These are phyloP conservation scores for Alternaria viburni DNA, from an alignment of 2,329 filamentous ascomycete genomes.

Conservation along the genomic window DNA sequence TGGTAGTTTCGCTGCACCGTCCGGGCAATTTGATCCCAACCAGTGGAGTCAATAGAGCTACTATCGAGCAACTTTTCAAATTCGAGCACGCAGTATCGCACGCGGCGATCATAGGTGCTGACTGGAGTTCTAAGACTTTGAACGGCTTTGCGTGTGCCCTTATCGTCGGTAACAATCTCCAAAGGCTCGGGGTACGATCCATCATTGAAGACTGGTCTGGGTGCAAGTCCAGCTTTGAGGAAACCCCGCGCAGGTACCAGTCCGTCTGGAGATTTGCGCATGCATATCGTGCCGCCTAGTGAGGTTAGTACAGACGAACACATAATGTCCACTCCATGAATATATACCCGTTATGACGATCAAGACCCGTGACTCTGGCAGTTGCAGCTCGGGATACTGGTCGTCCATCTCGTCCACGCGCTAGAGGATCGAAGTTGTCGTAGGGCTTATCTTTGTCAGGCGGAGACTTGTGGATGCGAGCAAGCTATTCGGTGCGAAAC, in stretches of 20 bases:
- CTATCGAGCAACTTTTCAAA: conserved; percentile 87
- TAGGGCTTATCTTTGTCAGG: not conserved
- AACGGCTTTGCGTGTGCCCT: conserved; percentile 59
- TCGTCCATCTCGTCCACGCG: conserved; percentile 31
- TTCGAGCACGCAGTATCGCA: conserved; percentile 84
- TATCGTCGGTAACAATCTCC: conserved; percentile 61
- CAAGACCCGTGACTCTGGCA: conserved; percentile 79
- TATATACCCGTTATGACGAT: conserved; percentile 82
- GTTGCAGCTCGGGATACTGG: conserved; percentile 37
- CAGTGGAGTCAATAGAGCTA: conserved; percentile 83
- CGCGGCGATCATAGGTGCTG: conserved; percentile 78
- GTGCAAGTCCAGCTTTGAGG: conserved; percentile 80
- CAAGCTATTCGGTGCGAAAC: not conserved
- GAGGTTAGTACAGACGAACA: conserved; percentile 1
- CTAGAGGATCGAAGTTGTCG: conserved; percentile 2
- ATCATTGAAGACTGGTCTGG: conserved; percentile 86
- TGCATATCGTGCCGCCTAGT: conserved; percentile 79
- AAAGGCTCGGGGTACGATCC: conserved; percentile 63
- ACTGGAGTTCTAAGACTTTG: conserved; percentile 78
- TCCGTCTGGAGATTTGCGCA: conserved; percentile 81
- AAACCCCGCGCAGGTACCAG: conserved; percentile 78
- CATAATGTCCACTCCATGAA: not conserved
- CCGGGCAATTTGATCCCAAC: conserved; percentile 83
- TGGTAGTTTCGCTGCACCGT: conserved; percentile 86
- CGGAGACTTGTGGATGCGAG: not conserved